A percentile compares a stretch with the other conserved stretches of the same genome.
phyloP scores from a whole-genome alignment of 495 filamentous ascomycete genomes.

The Haplographium delicatum region DNA sequence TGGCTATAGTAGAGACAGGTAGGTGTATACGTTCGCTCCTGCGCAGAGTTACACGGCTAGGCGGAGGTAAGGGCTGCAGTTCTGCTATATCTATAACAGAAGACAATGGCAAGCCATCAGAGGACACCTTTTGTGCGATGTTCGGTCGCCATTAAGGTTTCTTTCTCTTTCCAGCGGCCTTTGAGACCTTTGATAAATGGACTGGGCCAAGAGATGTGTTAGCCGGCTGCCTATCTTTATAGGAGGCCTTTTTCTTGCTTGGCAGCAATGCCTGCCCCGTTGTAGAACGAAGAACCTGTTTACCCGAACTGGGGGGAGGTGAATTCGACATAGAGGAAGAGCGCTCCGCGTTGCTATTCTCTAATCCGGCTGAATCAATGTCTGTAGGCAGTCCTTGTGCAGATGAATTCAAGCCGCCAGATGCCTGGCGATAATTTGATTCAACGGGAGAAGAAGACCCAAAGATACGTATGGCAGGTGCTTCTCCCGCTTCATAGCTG shows the following conservation, averaged over 20 bases:
- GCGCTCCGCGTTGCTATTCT: constrained; percentile 10
- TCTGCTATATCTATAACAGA: constrained; percentile 1
- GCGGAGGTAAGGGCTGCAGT: constrained; percentile 31
- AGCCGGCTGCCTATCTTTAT: constrained; percentile 10
- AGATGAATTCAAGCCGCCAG: constrained; percentile 9
- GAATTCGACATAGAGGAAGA: constrained; percentile 12
- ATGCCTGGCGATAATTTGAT: constrained; percentile 12
- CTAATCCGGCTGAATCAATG: constrained; percentile 10
- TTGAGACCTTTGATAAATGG: constrained; percentile 13
- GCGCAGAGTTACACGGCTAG: constrained; percentile 7
- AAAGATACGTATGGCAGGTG: constrained; percentile 4
- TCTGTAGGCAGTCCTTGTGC: constrained; percentile 12
- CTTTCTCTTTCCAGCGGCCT: constrained; percentile 12
- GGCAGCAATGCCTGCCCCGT: constrained; percentile 6
- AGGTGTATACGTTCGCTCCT: constrained; percentile 12
- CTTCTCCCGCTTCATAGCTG: constrained; percentile 3
- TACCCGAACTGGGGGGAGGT: constrained; percentile 6
- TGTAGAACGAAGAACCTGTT: constrained; percentile 15
- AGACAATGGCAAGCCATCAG: constrained; percentile 7
- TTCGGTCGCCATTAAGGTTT: constrained; percentile 8
- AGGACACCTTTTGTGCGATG: constrained; percentile 4
- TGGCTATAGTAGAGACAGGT: constrained; percentile 2
- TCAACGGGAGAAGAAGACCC: constrained; percentile 5
- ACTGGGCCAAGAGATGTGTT: constrained; percentile 12
- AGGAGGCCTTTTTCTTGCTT: constrained; percentile 10